A percentile compares a stretch with the other conserved stretches of the same genome.
Evolutionary conservation across 495 filamentous ascomycete genomes (phyloP).

Genomic region (Aspergillus egyptiacus): DNA sequence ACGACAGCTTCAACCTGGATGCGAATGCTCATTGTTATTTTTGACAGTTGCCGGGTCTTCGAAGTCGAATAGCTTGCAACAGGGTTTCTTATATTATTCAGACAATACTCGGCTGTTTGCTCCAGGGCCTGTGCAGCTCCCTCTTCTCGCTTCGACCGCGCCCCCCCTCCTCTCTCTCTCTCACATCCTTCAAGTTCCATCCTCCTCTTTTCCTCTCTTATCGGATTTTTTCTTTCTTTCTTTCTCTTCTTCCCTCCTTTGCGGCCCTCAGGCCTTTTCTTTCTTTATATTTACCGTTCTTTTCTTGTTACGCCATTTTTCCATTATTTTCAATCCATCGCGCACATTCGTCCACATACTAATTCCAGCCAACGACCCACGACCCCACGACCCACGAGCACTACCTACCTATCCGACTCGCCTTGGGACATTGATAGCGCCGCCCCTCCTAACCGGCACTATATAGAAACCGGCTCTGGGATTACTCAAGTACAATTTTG

Average conservation of each 20-base stretch:
- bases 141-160: slow-evolving; percentile 27
- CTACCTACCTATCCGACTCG: slow-evolving; percentile 21
- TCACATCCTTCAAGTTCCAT: slow-evolving; percentile 9
- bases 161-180: slow-evolving; percentile 28
- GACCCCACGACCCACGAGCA: background rate
- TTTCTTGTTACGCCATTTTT: slow-evolving; percentile 33
- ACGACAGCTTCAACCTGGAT: background rate
- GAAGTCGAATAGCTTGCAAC: background rate
- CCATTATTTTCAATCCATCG: slow-evolving; percentile 1
- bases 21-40: background rate
- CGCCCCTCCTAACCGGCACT: no score
- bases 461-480: background rate
- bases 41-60: background rate
- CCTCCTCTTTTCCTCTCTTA: slow-evolving; percentile 11
- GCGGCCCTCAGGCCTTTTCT: slow-evolving; percentile 48
- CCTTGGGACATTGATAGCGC: background rate
- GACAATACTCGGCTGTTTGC: no score
- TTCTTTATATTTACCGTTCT: slow-evolving; percentile 37
- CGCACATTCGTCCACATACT: slow-evolving; percentile 46
- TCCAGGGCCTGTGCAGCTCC: slow-evolving; percentile 21
- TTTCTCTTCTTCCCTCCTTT: slow-evolving; percentile 36
- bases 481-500: background rate
- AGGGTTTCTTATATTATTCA: slow-evolving; percentile 7
- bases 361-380: slow-evolving; percentile 29
- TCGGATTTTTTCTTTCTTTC: slow-evolving; percentile 24